Evolutionary conservation across 2,329 filamentous ascomycete genomes (phyloP).

Genomic region (Bisporella sp.): DNA sequence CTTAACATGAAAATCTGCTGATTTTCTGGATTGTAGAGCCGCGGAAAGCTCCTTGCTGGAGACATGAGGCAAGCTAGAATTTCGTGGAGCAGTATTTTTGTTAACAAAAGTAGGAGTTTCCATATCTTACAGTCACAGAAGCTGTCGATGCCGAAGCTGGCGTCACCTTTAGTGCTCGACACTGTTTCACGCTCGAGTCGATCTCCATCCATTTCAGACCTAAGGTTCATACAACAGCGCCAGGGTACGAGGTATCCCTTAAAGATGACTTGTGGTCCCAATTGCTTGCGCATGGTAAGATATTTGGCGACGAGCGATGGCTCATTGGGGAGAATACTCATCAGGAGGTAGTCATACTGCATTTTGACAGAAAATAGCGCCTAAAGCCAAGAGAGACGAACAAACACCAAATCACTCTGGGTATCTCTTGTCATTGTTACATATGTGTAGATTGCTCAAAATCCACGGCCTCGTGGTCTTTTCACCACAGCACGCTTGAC

Average conservation of each 20-base stretch:
- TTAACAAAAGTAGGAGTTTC: constrained; percentile 33
- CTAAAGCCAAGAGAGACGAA: too few species aligned
- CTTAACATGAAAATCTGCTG: too few species aligned
- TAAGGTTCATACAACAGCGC: constrained; percentile 24
- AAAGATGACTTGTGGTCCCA: constrained; percentile 38
- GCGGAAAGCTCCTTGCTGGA: constrained; percentile 41
- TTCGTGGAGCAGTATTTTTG: background rate
- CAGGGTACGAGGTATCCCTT: constrained; percentile 34
- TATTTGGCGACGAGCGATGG: constrained; percentile 54
- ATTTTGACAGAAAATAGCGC: constrained; percentile 31
- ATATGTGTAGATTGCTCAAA: background rate
- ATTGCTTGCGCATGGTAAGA: constrained; percentile 44
- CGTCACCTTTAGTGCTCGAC: constrained; percentile 37
- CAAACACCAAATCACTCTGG: too few species aligned
- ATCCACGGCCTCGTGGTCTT: constrained; percentile 6
- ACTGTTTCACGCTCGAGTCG: constrained; percentile 41
- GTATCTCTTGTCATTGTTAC: too few species aligned
- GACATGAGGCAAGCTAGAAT: constrained; percentile 31
- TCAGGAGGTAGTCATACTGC: constrained; percentile 44
- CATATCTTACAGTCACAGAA: constrained; percentile 41
- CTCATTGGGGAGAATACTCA: constrained; percentile 50
- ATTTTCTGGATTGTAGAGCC: constrained; percentile 14
- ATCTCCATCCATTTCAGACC: constrained; percentile 38
- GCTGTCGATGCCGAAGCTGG: constrained; percentile 38
- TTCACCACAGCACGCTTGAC: constrained; percentile 5